Base-by-base conservation (phyloP, 495 filamentous ascomycete genomes). In the Talaromyces borbonicus region DNA sequence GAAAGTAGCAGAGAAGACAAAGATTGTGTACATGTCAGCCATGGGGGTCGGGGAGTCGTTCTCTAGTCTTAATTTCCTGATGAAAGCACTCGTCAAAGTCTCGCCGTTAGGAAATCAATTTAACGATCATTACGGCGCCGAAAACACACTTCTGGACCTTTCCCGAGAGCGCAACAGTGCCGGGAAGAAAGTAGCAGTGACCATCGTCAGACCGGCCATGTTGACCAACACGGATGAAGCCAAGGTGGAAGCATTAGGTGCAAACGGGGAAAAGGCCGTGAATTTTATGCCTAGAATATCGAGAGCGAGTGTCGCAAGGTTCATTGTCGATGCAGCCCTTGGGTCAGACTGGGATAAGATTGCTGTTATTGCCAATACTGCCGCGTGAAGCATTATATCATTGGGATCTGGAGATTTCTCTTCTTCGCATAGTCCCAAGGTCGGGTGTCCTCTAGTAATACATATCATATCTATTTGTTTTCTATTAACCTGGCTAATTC, bases 291-390 rank as follows among this genome's bases (percentile, higher is more conserved):
- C 50, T 8, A 53, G 49, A 29, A 62, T 70, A 30, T 62, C 60
- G 20, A 60, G 65, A 55, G 52, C 43, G 27, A 70, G 67, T 49
- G 62, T 70, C 5, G 69, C 66, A 24, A 49, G 36, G 47, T 71
- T 60, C 52, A 47, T 71, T 59, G 60, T 72, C 24, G 61, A 67
- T 54, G 65, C 63, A 29, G 59, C 52, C 19, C 60, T 63, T 52
- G 58, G 53, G 29, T 55, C 49, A 16, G 53, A 51, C 26, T 67
- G 55, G 57, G 54, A 62, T 25, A 61, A 44, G 38, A 56, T 62
- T 43, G 57, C 65, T 36, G 66, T 71, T 19, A 63, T 71, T 23
- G 30, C 29, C 15, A 38, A 38, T 22, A 20, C 16, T 18, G 22
- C 16, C 22, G 1, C 35, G 35, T 38, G 16, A 36, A 15, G 9